These are phyloP conservation scores for Mycena leptocephala DNA, from an alignment of 768 basidiomycete genomes.

Conservation along the genomic window DNA sequence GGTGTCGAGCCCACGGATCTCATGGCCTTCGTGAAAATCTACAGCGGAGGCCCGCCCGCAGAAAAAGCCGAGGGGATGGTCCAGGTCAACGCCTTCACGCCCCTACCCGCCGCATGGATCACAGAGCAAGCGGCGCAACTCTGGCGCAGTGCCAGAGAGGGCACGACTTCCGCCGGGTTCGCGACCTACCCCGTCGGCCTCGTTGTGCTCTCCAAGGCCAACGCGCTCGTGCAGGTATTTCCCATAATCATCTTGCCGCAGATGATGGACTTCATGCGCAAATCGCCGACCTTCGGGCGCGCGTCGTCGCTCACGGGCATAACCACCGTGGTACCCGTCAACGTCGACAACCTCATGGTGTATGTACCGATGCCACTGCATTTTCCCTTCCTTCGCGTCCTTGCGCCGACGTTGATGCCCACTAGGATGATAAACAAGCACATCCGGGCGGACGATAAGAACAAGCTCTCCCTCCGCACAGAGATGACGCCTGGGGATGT, in stretches of 20 bases:
- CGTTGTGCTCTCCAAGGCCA: slow-evolving; percentile 21
- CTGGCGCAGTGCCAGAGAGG: slow-evolving; percentile 17
- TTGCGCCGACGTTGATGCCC: slow-evolving; percentile 7
- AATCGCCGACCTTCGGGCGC: slow-evolving; percentile 13
- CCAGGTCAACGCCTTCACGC: slow-evolving; percentile 26
- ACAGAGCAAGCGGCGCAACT: not conserved
- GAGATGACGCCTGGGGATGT: slow-evolving; percentile 22
- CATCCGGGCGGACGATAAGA: slow-evolving; percentile 18
- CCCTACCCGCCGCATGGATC: too few relatives aligned
- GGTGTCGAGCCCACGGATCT: slow-evolving; percentile 27
- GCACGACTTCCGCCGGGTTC: not conserved
- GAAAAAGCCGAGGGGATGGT: slow-evolving; percentile 15
- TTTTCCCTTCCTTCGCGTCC: slow-evolving; percentile 10
- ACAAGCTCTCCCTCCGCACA: slow-evolving; percentile 23
- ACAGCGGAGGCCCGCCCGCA: not conserved
- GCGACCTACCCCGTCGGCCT: slow-evolving; percentile 16
- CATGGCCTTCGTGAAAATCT: slow-evolving; percentile 13
- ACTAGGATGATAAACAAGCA: slow-evolving; percentile 21
- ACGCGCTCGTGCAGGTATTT: slow-evolving; percentile 17
- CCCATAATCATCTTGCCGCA: slow-evolving; percentile 13
- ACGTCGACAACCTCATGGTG: slow-evolving; percentile 9
- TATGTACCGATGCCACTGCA: slow-evolving; percentile 13
- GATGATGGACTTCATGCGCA: too few relatives aligned
- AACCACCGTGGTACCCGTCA: slow-evolving; percentile 1
- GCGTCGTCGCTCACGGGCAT: slow-evolving; percentile 18